These are phyloP conservation scores for Ceratocystiopsis brevicomis DNA, from an alignment of 2,329 filamentous ascomycete genomes.

Conservation along the genomic window DNA sequence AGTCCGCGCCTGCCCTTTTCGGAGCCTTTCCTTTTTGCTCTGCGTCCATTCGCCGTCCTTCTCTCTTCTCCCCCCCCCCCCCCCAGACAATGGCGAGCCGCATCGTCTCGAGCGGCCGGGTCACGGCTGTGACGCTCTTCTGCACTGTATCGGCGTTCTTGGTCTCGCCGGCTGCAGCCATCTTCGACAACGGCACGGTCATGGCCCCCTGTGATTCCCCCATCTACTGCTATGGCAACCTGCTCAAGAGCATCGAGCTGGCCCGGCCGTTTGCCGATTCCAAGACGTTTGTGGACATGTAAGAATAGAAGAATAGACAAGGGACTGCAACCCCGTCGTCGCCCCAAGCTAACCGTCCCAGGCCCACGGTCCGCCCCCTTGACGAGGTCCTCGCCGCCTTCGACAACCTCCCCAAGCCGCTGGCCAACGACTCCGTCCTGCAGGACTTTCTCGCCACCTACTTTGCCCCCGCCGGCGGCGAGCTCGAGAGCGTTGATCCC, in stretches of 20 bases:
- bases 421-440: conserved; percentile 43
- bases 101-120: conserved; percentile 6
- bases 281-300: conserved; percentile 56
- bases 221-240: conserved; percentile 47
- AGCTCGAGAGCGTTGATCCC: conserved; percentile 34
- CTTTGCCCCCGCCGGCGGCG: conserved; percentile 44
- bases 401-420: conserved; percentile 36
- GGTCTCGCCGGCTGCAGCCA: conserved; percentile 17
- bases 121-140: conserved; percentile 8
- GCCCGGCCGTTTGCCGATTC: conserved; percentile 46
- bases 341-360: conserved; percentile 10
- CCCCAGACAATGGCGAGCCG: neutral
- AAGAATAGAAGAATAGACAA: conserved; percentile 17
- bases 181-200: conserved; percentile 41
- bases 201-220: conserved; percentile 48
- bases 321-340: neutral
- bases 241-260: conserved; percentile 42
- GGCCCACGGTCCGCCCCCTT: conserved; percentile 39
- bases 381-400: conserved; percentile 43
- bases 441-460: conserved; percentile 41
- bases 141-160: neutral
- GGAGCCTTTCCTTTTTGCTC: too few relatives aligned
- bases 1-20: too few relatives aligned
- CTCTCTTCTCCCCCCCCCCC: too few relatives aligned
- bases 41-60: too few relatives aligned